Percentiles rank a stretch among this genome's conserved stretches.
phyloP scores from a whole-genome alignment of 1,284 basidiomycete species.

The Schizopora paradoxa region DNA sequence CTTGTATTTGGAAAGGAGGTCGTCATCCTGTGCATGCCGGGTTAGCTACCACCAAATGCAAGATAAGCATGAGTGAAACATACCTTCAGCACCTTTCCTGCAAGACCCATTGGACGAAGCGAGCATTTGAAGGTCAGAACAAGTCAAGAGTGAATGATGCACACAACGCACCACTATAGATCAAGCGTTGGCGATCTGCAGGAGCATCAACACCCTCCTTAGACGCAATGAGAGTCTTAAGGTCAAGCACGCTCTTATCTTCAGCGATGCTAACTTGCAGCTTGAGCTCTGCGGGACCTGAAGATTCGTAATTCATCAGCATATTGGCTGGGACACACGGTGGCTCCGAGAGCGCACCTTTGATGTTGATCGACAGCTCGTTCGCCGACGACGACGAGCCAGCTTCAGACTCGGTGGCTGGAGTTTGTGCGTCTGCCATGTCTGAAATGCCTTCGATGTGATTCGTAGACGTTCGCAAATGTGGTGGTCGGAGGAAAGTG shows the following conservation, averaged over 20 bases:
- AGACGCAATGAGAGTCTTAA: conserved; percentile 80
- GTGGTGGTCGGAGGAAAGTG: too few relatives aligned
- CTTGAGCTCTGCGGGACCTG: conserved; percentile 87
- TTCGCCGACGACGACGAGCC: conserved; percentile 29
- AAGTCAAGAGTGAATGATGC: background rate
- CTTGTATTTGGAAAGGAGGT: conserved; percentile 78
- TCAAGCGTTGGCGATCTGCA: conserved; percentile 78
- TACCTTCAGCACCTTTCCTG: conserved; percentile 72
- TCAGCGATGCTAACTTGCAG: conserved; percentile 76
- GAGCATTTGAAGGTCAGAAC: conserved; percentile 11
- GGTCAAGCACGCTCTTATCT: conserved; percentile 77
- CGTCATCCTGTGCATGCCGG: conserved; percentile 68
- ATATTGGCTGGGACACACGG: background rate
- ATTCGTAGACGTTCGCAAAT: too few relatives aligned
- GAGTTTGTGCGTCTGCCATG: conserved; percentile 13
- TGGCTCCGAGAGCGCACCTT: conserved; percentile 39
- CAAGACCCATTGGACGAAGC: background rate
- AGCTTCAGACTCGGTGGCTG: conserved; percentile 48
- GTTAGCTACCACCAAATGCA: conserved; percentile 23
- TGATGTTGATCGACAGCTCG: conserved; percentile 73
- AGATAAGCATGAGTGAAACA: conserved; percentile 13
- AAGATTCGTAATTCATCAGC: background rate
- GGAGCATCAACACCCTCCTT: conserved; percentile 76
- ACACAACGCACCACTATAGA: conserved; percentile 82
- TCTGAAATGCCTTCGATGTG: too few relatives aligned